These are phyloP conservation scores for Candida silvicultrix DNA, from an alignment of 805 yeast genomes.

Conservation along the genomic window DNA sequence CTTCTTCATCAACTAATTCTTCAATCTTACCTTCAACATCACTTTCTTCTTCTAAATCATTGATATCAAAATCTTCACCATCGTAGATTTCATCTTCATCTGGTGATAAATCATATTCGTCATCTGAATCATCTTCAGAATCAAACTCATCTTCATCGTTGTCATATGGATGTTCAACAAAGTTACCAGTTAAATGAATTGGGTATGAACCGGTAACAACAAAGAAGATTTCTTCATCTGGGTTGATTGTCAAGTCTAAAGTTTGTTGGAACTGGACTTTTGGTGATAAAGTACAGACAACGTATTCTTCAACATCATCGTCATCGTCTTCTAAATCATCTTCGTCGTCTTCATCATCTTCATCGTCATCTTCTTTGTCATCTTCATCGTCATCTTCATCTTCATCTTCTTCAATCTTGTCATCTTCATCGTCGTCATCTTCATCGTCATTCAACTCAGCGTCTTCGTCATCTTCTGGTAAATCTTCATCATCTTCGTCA, in stretches of 20 bases:
- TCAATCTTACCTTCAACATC: conserved; percentile 69
- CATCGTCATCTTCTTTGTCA: conserved; percentile 37
- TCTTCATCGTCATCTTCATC: conserved; percentile 28
- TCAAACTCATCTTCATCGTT: conserved; percentile 43
- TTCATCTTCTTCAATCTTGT: conserved; percentile 22
- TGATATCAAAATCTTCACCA: conserved; percentile 33
- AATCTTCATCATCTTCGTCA: conserved; percentile 33
- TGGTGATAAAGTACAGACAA: conserved; percentile 89
- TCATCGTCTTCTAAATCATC: conserved; percentile 59
- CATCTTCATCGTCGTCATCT: conserved; percentile 24
- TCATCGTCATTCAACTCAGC: conserved; percentile 31
- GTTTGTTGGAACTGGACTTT: conserved; percentile 81
- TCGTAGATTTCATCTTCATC: conserved; percentile 63
- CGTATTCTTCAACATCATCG: conserved; percentile 76
- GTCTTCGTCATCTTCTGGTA: conserved; percentile 38
- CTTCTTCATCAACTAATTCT: conserved; percentile 63
- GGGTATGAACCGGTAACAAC: conserved; percentile 96
- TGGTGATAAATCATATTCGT: conserved; percentile 64
- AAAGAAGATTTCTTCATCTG: conserved; percentile 91
- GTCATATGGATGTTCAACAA: conserved; percentile 92
- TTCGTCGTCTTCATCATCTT: conserved; percentile 45
- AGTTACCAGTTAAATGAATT: conserved; percentile 90
- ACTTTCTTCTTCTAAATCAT: conserved; percentile 50
- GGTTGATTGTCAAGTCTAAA: conserved; percentile 80
- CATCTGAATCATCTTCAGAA: conserved; percentile 39